Evolutionary conservation across 345 rosid species (phyloP).

Genomic region (Eucalyptus cloeziana): DNA sequence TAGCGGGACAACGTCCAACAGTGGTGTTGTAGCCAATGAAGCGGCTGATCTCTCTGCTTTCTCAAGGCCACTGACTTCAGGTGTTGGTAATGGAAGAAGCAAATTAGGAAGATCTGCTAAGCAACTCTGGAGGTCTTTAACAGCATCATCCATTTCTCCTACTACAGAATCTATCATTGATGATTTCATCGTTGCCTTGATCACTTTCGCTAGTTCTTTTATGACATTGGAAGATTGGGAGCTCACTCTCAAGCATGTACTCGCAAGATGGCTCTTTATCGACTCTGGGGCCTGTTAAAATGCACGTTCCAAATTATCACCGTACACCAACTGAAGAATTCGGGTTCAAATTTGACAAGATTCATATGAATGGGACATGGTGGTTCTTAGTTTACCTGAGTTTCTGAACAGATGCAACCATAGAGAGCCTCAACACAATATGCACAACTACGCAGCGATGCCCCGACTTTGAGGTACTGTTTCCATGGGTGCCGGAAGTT

Average conservation of each 20-base stretch:
- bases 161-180: slow-evolving; percentile 26
- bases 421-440: slow-evolving; percentile 55
- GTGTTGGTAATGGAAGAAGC: background rate
- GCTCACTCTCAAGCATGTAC: slow-evolving; percentile 27
- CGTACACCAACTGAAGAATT: slow-evolving; percentile 11
- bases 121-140: slow-evolving; percentile 37
- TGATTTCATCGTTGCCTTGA: slow-evolving; percentile 31
- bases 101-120: slow-evolving; percentile 24
- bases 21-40: background rate
- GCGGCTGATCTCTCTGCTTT: background rate
- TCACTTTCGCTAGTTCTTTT: slow-evolving; percentile 26
- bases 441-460: slow-evolving; percentile 51
- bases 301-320: background rate
- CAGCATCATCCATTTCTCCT: slow-evolving; percentile 47
- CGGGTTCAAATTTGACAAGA: slow-evolving; percentile 19
- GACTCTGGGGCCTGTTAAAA: slow-evolving; percentile 34
- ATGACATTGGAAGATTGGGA: slow-evolving; percentile 24
- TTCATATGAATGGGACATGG: background rate
- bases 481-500: slow-evolving; percentile 72
- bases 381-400: slow-evolving; percentile 24
- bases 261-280: slow-evolving; percentile 25
- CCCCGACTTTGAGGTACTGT: slow-evolving; percentile 59
- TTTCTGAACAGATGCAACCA: slow-evolving; percentile 25
- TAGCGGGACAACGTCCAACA: slow-evolving; percentile 37
- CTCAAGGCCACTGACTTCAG: background rate